These are phyloP conservation scores for Gracilaria domingensis DNA, from an alignment of 23 red algal species.

Conservation along the genomic window DNA sequence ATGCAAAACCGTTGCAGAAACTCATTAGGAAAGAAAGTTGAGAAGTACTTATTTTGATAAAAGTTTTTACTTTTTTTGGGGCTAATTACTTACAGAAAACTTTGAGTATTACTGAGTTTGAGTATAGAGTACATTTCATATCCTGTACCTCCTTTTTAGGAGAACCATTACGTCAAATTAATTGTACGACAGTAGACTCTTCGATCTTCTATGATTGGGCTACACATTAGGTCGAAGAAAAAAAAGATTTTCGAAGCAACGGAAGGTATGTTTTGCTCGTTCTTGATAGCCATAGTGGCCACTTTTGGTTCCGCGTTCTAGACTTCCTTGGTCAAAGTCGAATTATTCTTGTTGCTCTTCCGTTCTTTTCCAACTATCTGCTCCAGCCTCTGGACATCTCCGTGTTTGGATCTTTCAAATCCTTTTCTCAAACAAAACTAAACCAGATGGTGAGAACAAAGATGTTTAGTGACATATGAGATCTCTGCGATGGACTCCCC, in stretches of 20 bases:
- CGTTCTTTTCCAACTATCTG: neutral
- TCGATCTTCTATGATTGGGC: conserved; percentile 15
- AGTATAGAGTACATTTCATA: too few relatives aligned
- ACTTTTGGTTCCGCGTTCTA: neutral
- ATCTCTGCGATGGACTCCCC: too few relatives aligned
- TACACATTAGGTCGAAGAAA: neutral
- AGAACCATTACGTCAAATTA: too few relatives aligned
- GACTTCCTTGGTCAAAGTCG: neutral
- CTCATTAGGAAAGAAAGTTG: too few relatives aligned
- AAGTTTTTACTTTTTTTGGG: too few relatives aligned
- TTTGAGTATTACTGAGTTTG: too few relatives aligned
- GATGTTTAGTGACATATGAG: neutral
- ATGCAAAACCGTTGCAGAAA: too few relatives aligned
- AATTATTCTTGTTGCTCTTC: conserved; percentile 2
- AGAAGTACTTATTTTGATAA: too few relatives aligned
- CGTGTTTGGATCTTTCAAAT: conserved; percentile 14
- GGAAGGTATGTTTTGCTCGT: conserved; percentile 8
- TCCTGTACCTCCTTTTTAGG: too few relatives aligned
- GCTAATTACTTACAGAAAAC: too few relatives aligned
- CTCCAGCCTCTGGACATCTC: conserved; percentile 25
- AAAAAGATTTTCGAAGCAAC: neutral
- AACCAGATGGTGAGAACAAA: neutral
- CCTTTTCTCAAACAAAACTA: neutral
- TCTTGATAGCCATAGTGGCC: neutral
- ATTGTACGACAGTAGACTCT: too few relatives aligned